These are phyloP conservation scores for Aspergillus haitiensis DNA, from an alignment of 495 filamentous ascomycete genomes.

Conservation along the genomic window DNA sequence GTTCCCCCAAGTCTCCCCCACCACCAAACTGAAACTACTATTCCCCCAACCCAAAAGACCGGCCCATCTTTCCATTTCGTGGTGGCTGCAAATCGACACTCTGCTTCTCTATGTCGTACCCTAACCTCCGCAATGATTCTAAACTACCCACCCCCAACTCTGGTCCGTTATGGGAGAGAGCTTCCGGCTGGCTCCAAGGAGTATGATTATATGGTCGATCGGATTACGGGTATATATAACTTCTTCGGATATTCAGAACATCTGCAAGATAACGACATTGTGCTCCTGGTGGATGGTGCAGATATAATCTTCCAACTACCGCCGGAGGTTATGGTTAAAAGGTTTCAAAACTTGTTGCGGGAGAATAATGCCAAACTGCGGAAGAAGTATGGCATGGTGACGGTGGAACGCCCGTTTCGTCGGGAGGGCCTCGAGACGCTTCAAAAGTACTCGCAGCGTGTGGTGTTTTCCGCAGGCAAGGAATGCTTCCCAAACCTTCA, in stretches of 20 bases:
- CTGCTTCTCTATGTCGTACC: constrained; percentile 57
- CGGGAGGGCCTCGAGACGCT: constrained; percentile 33
- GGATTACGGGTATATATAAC: constrained; percentile 51
- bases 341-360: constrained; percentile 52
- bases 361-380: constrained; percentile 50
- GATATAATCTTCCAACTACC: constrained; percentile 65
- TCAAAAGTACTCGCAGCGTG: constrained; percentile 54
- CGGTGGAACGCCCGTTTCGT: constrained; percentile 28
- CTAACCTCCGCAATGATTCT: constrained; percentile 60
- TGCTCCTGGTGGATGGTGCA: constrained; percentile 57
- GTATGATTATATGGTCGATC: constrained; percentile 41
- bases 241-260: constrained; percentile 52
- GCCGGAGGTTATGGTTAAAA: constrained; percentile 55
- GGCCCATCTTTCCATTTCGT: constrained; percentile 62
- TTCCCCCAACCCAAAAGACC: constrained; percentile 42
- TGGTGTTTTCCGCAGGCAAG: constrained; percentile 64
- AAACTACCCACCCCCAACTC: constrained; percentile 59
- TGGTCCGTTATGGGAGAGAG: constrained; percentile 49
- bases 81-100: constrained; percentile 52
- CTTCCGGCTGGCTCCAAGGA: constrained; percentile 33
- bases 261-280: constrained; percentile 58
- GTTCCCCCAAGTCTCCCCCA: constrained; percentile 25
- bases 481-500: constrained; percentile 49
- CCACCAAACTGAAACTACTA: constrained; percentile 32
- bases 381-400: constrained; percentile 48